Evolutionary conservation across 2,329 filamentous ascomycete species (phyloP), one percentile per base, ranked within the genome.

Genomic region (Mycocentrospora acerina): DNA sequence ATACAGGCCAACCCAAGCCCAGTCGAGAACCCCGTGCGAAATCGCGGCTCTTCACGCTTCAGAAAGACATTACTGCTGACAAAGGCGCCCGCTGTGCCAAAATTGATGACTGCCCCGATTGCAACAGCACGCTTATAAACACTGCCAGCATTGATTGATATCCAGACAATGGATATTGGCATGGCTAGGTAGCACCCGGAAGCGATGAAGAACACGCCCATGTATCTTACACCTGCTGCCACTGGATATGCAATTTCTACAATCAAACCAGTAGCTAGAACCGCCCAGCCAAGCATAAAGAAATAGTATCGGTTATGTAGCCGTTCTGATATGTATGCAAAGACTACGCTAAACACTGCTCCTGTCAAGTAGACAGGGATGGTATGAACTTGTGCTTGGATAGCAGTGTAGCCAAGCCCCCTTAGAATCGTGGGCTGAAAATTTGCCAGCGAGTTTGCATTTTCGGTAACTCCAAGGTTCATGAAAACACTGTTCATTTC

Each of bases 71-170:
- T 62, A 0, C 52, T 76, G 18, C 78, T 75, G 2, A 81, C 65
- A 26, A 82, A 78, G 2, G 78, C 77, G 7, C 78, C 78, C 2
- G 75, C 64, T 1, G 75, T 80, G 2, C 78, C 78, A 2, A 81
- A 59, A 14, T 51, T 51, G 26, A 62, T 51, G 8, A 64, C 59
- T 1, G 38, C 37, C 0, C 42, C 44, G 5, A 60, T 47, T 13
- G 51, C 47, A 6, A 55, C 51, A 1, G 51, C 42, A 7, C 52
- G 53, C 29, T 60, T 57, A 22, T 57, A 67, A 3, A 58, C 59
- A 16, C 48, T 55, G 1, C 50, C 52, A 50, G 47, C 56, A 66
- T 72, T 81, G 51, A 81, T 80, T 16, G 80, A 67, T 0, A 73
- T 75, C 79, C 78, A 81, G 7, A 73, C 73, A 24, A 82, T 57